Base-by-base conservation (phyloP, 495 filamentous ascomycete genomes). In the Xylaria nigripes region DNA sequence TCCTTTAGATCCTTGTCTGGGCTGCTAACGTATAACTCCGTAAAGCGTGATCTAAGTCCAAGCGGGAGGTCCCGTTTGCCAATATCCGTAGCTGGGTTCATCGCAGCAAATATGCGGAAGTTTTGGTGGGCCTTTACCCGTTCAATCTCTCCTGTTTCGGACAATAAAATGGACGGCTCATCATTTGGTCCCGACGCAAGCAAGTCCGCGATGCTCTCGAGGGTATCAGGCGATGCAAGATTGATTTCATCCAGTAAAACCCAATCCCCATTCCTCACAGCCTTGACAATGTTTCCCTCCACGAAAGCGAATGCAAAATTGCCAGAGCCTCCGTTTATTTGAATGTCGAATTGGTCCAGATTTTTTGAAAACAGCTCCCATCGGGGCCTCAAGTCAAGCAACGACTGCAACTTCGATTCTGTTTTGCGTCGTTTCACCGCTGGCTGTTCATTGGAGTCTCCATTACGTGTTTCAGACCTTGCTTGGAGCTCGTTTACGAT, bases 171-270 rank as follows among this genome's bases (percentile, higher is more conserved):
- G 13, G 87, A 95, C 1, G 90, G 89, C 0, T 75, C 67, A 10
- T 76, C 79, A 50, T 81, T 81, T 19, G 77, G 74, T 3, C 83
- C 82, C 42, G 82, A 78, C 51, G 85, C 79, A 40, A 99, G 75
- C 13, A 99, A 75, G 68, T 90, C 90, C 19, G 89, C 85, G 47
- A 99, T 86, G 55, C 90, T 90, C 64, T 97, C 94, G 9, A 99
- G 70, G 0, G 93, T 96, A 60, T 99, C 94, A 2, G 92, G 84
- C 0, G 92, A 87, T 4, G 94, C 93, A 44, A 99, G 75, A 62
- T 99, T 99, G 61, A 99, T 94, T 68, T 99, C 94, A 66, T 99
- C 94, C 15, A 96, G 74, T n/a, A 99, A 75, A 15, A 99, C 87
- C 94, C 94, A 99, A 64, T 96, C 90, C 5, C 94, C 94, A 68